A percentile compares a stretch with the other conserved stretches of the same genome.
phyloP scores from a whole-genome alignment of 768 basidiomycete species.

The Suillus fuscotomentosus region DNA sequence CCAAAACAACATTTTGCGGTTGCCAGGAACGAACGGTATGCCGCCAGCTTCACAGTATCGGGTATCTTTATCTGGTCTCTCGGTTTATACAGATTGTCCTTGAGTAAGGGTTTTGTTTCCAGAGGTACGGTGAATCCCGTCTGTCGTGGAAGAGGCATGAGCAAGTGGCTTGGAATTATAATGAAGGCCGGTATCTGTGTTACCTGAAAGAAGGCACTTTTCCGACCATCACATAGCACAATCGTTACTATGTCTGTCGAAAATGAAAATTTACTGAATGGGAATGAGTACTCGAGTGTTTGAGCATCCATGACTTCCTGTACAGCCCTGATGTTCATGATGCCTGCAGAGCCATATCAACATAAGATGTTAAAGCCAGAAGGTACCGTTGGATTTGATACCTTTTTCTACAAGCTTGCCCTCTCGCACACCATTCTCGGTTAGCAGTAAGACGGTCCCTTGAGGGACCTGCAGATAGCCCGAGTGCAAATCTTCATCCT shows the following conservation, averaged over 20 bases:
- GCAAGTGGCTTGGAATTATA: background rate
- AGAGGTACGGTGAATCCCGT: constrained; percentile 59
- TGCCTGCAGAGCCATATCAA: constrained; percentile 37
- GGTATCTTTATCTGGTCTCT: constrained; percentile 45
- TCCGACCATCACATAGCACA: constrained; percentile 58
- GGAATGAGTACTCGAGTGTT: constrained; percentile 71
- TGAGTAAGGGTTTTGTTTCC: constrained; percentile 24
- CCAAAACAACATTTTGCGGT: constrained; percentile 52
- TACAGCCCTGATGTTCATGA: constrained; percentile 59
- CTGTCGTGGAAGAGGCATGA: constrained; percentile 33
- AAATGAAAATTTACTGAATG: constrained; percentile 71
- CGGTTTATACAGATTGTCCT: constrained; percentile 47
- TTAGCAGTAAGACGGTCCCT: constrained; percentile 58
- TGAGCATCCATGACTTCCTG: constrained; percentile 67
- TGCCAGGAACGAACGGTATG: constrained; percentile 59
- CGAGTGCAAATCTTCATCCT: constrained; percentile 70
- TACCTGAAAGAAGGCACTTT: constrained; percentile 75
- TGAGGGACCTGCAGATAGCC: constrained; percentile 72
- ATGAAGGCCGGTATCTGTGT: background rate
- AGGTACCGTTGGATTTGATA: constrained; percentile 6
- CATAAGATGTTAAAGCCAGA: background rate
- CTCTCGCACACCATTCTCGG: constrained; percentile 67
- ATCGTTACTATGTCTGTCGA: constrained; percentile 72
- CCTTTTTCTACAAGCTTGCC: constrained; percentile 59
- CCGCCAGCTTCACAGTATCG: constrained; percentile 41